These are phyloP conservation scores for Helicocarpus griseus DNA, from an alignment of 2,329 filamentous ascomycete species.

Conservation along the genomic window DNA sequence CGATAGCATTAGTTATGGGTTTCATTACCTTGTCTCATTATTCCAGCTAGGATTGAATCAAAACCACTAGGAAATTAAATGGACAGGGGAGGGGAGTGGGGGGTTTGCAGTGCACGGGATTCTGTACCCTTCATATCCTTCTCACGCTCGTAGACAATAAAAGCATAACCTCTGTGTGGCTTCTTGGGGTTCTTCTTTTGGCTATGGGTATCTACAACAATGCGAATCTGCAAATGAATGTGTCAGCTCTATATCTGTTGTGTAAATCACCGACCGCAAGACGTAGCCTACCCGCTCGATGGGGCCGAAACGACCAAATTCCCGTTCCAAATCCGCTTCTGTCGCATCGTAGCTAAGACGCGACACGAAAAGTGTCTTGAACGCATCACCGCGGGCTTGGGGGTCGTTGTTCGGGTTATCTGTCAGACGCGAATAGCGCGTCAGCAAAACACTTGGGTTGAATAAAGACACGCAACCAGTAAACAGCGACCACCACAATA, in stretches of 20 bases:
- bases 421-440: conserved; percentile 25
- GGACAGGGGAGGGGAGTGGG: conserved; percentile 17
- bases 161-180: conserved; percentile 82
- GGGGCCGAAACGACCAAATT: conserved; percentile 86
- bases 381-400: conserved; percentile 85
- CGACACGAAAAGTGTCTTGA: conserved; percentile 88
- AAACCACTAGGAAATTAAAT: neutral
- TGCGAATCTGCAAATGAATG: conserved; percentile 59
- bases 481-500: no score
- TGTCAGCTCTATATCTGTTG: conserved; percentile 14
- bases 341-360: conserved; percentile 83
- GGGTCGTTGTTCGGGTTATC: conserved; percentile 76
- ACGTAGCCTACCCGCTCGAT: conserved; percentile 67
- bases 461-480: no score
- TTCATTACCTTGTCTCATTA: conserved; percentile 17
- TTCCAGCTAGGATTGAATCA: conserved; percentile 8
- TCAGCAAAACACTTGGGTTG: neutral
- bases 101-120: conserved; percentile 32
- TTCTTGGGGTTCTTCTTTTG: conserved; percentile 74
- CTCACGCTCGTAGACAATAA: conserved; percentile 93
- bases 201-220: conserved; percentile 69
- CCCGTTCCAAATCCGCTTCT: conserved; percentile 80
- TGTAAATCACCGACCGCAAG: neutral
- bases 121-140: conserved; percentile 95
- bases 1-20: conserved; percentile 27